Evolutionary conservation across 2,329 filamentous ascomycete genomes (phyloP).

Genomic region (Colletotrichum limetticola): DNA sequence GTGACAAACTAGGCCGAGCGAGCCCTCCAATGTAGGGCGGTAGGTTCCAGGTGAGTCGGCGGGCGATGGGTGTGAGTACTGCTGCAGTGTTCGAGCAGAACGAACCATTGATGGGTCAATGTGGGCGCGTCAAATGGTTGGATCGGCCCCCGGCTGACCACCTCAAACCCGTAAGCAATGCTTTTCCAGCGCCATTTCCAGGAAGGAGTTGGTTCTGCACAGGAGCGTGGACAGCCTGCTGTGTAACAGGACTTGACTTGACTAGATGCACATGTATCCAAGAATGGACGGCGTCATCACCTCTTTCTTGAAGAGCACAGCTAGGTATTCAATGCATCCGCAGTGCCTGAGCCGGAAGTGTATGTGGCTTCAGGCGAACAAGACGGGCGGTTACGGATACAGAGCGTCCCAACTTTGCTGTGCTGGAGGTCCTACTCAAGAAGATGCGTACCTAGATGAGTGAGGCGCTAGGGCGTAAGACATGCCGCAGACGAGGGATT

Average conservation of each 20-base stretch:
- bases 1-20: conserved; percentile 26
- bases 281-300: neutral
- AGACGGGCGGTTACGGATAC: neutral
- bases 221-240: conserved; percentile 8
- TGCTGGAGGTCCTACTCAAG: neutral
- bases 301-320: neutral
- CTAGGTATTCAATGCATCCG: neutral
- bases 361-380: neutral
- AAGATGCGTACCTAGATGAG: neutral
- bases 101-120: neutral
- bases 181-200: neutral
- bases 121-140: neutral
- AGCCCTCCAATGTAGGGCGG: neutral
- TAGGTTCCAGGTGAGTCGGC: conserved; percentile 15
- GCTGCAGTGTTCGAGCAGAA: neutral
- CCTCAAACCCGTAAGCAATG: neutral
- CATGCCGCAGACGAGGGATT: neutral
- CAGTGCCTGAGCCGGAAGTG: neutral
- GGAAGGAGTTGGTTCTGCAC: conserved; percentile 7
- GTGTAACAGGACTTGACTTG: conserved; percentile 1
- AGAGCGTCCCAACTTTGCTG: neutral
- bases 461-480: neutral
- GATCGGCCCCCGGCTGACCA: neutral
- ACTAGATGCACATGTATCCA: neutral
- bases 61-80: neutral